Evolutionary conservation across 768 basidiomycete genomes (phyloP).

Genomic region (Suillus subalutaceus): DNA sequence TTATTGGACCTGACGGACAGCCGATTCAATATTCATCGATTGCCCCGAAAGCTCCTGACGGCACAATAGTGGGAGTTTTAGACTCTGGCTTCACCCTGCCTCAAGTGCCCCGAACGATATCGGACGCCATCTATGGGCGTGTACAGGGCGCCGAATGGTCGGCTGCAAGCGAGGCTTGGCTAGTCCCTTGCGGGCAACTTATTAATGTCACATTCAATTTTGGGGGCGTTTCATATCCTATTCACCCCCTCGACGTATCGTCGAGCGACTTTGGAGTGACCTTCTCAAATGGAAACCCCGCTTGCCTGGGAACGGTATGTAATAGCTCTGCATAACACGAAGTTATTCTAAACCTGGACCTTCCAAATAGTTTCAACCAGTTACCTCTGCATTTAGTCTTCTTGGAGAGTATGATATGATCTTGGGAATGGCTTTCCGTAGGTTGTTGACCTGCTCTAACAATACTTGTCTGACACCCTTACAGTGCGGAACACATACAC

Average conservation of each 20-base stretch:
- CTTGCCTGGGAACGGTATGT: constrained; percentile 72
- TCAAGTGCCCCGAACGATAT: constrained; percentile 73
- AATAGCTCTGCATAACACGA: not conserved
- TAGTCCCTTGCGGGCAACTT: constrained; percentile 72
- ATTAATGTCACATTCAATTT: constrained; percentile 75
- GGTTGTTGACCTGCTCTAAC: constrained; percentile 25
- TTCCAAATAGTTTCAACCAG: constrained; percentile 70
- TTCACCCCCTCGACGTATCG: constrained; percentile 75
- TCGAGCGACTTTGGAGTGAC: constrained; percentile 56
- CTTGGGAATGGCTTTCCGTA: constrained; percentile 80
- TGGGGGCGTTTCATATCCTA: constrained; percentile 65
- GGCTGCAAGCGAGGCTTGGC: constrained; percentile 59
- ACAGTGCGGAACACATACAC: constrained; percentile 78
- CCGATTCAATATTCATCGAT: constrained; percentile 63
- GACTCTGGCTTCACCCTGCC: constrained; percentile 75
- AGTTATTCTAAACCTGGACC: constrained; percentile 11
- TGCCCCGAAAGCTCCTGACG: constrained; percentile 65
- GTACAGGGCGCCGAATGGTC: constrained; percentile 75
- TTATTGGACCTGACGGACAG: constrained; percentile 78
- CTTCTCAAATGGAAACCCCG: constrained; percentile 48
- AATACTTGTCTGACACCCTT: constrained; percentile 6
- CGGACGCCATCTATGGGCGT: constrained; percentile 81
- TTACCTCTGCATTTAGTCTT: constrained; percentile 77
- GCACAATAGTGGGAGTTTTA: constrained; percentile 70
- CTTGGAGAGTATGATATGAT: constrained; percentile 83